phyloP scores from a whole-genome alignment of 176 grass and related monocot genomes.

The Aegilops sharonensis region DNA sequence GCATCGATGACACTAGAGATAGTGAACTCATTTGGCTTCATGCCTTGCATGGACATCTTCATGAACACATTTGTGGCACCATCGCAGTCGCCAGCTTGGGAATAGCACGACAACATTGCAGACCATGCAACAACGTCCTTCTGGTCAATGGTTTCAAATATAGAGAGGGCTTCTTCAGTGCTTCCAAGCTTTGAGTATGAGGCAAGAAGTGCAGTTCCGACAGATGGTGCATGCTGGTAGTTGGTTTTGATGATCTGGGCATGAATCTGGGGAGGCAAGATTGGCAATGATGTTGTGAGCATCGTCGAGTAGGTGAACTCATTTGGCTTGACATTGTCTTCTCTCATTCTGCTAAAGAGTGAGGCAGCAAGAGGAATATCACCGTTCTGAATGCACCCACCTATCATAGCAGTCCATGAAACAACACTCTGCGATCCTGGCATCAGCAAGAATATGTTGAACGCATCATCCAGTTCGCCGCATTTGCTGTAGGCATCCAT shows the following conservation, averaged over 20 bases:
- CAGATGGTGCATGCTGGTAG: slow-evolving; percentile 46
- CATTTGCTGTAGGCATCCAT: slow-evolving; percentile 69
- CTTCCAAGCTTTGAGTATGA: slow-evolving; percentile 53
- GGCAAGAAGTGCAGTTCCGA: slow-evolving; percentile 70
- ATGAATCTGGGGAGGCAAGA: slow-evolving; percentile 58
- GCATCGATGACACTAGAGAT: slow-evolving; percentile 72
- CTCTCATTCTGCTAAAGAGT: slow-evolving; percentile 70
- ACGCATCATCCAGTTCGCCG: slow-evolving; percentile 36
- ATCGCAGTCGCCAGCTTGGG: slow-evolving; percentile 59
- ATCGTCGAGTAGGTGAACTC: slow-evolving; percentile 74
- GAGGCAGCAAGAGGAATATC: slow-evolving; percentile 35
- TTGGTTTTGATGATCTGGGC: slow-evolving; percentile 66
- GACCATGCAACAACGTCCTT: slow-evolving; percentile 85
- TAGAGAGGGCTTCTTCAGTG: slow-evolving; percentile 47
- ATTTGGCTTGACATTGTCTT: slow-evolving; percentile 56
- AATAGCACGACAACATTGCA: slow-evolving; percentile 70
- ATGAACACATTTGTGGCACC: slow-evolving; percentile 59
- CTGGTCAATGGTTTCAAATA: slow-evolving; percentile 51
- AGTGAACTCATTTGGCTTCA: slow-evolving; percentile 71
- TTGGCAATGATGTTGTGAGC: slow-evolving; percentile 41
- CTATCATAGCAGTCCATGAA: slow-evolving; percentile 85
- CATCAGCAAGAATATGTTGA: slow-evolving; percentile 47
- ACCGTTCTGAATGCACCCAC: slow-evolving; percentile 51
- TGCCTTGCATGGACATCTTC: slow-evolving; percentile 49
- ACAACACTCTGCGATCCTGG: slow-evolving; percentile 43